Evolutionary conservation across 1,284 basidiomycete species (phyloP).

Genomic region (Salmacisia buchloeana): DNA sequence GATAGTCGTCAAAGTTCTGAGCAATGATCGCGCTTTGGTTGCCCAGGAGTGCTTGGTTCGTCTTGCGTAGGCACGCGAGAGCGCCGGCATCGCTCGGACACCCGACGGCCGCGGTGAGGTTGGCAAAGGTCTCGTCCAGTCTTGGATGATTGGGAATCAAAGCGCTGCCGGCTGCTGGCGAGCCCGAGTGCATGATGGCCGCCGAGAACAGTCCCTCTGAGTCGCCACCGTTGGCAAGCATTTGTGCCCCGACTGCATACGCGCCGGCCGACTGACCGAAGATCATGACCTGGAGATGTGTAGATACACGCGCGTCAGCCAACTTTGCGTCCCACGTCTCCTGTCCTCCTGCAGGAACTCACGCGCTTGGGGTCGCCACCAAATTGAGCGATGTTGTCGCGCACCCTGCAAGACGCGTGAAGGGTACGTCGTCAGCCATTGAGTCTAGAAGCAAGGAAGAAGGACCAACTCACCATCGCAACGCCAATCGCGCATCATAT

Average conservation of each 20-base stretch:
- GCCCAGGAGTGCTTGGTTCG: not conserved
- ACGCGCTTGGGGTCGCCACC: not conserved
- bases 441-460: not conserved
- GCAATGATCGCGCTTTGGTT: conserved; percentile 1
- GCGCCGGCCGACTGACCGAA: conserved; percentile 3
- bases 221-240: not conserved
- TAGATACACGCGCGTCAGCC: not conserved
- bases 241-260: not conserved
- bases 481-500: not conserved
- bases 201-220: not conserved
- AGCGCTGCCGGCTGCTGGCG: not conserved
- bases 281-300: conserved; percentile 1
- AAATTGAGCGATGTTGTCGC: not conserved
- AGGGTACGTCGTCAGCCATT: not conserved
- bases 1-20: conserved; percentile 1
- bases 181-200: conserved; percentile 5
- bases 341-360: not conserved
- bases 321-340: not conserved
- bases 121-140: not conserved
- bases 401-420: not conserved
- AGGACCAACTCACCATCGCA: not conserved
- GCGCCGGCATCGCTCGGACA: not conserved
- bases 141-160: not conserved
- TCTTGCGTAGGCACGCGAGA: not conserved
- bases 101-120: not conserved